Evolutionary conservation across 768 basidiomycete species (phyloP).

Genomic region (Imleria badia): DNA sequence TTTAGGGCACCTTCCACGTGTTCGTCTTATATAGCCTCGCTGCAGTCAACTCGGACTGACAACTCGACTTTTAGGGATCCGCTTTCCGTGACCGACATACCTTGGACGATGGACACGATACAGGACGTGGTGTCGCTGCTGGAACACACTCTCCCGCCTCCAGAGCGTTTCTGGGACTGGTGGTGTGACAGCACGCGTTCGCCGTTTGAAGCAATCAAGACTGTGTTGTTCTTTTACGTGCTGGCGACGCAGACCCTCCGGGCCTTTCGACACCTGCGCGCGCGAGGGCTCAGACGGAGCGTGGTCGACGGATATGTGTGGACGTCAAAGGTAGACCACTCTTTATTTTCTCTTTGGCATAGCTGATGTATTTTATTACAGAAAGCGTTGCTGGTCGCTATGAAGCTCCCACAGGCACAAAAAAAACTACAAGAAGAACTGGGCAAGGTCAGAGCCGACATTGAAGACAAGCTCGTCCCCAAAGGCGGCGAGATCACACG

Average conservation of each 20-base stretch:
- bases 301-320: conserved; percentile 29
- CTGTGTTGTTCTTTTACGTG: conserved; percentile 36
- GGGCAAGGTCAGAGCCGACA: conserved; percentile 58
- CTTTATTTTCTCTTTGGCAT: neutral
- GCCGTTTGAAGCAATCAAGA: conserved; percentile 33
- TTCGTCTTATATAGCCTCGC: too few relatives aligned
- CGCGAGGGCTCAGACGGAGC: conserved; percentile 34
- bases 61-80: too few relatives aligned
- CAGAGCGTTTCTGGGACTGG: conserved; percentile 15
- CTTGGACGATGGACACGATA: conserved; percentile 5
- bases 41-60: too few relatives aligned
- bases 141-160: conserved; percentile 1
- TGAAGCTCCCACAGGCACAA: conserved; percentile 61
- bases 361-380: conserved; percentile 21
- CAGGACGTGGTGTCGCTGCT: conserved; percentile 8
- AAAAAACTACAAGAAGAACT: conserved; percentile 63
- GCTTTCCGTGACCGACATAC: neutral
- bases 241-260: conserved; percentile 26
- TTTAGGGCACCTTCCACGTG: too few relatives aligned
- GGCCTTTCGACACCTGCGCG: conserved; percentile 36
- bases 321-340: conserved; percentile 24
- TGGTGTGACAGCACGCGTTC: conserved; percentile 9
- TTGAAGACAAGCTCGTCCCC: conserved; percentile 68
- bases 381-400: conserved; percentile 53
- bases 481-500: conserved; percentile 60